phyloP scores from a whole-genome alignment of 2,329 filamentous ascomycete species.

The Diaporthe sp. region DNA sequence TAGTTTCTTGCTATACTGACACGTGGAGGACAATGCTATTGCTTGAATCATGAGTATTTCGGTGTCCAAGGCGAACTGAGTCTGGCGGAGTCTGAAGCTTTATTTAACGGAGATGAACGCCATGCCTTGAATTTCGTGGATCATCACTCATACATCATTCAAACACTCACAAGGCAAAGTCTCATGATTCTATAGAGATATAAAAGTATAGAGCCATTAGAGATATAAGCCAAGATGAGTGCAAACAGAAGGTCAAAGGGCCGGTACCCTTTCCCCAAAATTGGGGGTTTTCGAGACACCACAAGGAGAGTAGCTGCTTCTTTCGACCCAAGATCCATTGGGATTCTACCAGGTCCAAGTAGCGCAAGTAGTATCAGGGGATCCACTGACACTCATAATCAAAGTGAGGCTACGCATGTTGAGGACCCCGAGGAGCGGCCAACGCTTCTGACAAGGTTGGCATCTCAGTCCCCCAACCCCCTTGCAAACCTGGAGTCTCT shows the following conservation, averaged over 20 bases:
- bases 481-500: neutral
- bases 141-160: neutral
- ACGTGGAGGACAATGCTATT: neutral
- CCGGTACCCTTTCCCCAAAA: neutral
- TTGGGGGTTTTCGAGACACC: neutral
- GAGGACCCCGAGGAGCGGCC: neutral
- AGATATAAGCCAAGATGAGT: neutral
- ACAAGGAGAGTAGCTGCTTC: constrained; percentile 3
- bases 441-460: neutral
- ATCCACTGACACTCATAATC: neutral
- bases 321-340: neutral
- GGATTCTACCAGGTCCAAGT: neutral
- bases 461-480: neutral
- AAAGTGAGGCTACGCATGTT: neutral
- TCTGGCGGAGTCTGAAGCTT: fast-evolving
- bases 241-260: neutral
- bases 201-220: neutral
- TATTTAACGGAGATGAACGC: neutral
- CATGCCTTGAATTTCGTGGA: neutral
- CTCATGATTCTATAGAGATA: neutral
- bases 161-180: neutral
- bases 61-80: too few relatives aligned
- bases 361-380: neutral
- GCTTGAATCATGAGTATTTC: neutral
- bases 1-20: neutral